These are phyloP conservation scores for Triticum monococcum DNA, from an alignment of 176 grass and related monocot species.

Conservation along the genomic window DNA sequence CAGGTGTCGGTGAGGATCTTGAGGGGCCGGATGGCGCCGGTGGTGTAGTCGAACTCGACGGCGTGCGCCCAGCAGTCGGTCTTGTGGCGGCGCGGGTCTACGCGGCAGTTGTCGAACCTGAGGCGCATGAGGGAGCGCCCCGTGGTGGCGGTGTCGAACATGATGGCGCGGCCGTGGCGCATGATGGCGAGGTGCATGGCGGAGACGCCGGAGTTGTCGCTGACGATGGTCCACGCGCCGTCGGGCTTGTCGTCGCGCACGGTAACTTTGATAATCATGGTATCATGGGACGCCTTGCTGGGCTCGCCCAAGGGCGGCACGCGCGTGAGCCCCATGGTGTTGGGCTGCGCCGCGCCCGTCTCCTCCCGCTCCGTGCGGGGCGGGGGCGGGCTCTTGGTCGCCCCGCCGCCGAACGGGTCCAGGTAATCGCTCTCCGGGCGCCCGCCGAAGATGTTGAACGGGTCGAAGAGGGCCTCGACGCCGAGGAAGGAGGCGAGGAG, in stretches of 20 bases:
- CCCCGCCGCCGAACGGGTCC: constrained; percentile 28
- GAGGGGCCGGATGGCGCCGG: constrained; percentile 44
- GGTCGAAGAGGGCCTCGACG: constrained; percentile 39
- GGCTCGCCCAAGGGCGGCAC: constrained; percentile 14
- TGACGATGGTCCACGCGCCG: constrained; percentile 48
- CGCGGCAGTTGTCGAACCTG: constrained; percentile 51
- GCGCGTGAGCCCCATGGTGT: constrained; percentile 22
- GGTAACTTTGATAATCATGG: not conserved
- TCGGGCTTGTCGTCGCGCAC: not conserved
- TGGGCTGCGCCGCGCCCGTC: constrained; percentile 24
- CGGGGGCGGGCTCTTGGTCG: not conserved
- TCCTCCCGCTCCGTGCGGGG: constrained; percentile 39
- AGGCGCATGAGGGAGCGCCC: constrained; percentile 37
- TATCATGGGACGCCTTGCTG: constrained; percentile 36
- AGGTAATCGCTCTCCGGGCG: constrained; percentile 24
- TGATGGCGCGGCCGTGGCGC: constrained; percentile 52
- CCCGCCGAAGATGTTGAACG: constrained; percentile 41
- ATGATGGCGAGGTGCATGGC: constrained; percentile 66
- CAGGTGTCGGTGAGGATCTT: constrained; percentile 58
- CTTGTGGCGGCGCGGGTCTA: constrained; percentile 25
- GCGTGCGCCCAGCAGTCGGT: constrained; percentile 62
- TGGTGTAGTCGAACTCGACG: constrained; percentile 58
- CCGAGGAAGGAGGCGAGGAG: constrained; percentile 24
- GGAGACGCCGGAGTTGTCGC: constrained; percentile 60
- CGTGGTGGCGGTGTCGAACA: constrained; percentile 61